Percentiles rank a stretch among this genome's conserved stretches.
Conservation (phyloP, 192 early-diverging fungal genomes). For the Geranomyces variabilis region DNA sequence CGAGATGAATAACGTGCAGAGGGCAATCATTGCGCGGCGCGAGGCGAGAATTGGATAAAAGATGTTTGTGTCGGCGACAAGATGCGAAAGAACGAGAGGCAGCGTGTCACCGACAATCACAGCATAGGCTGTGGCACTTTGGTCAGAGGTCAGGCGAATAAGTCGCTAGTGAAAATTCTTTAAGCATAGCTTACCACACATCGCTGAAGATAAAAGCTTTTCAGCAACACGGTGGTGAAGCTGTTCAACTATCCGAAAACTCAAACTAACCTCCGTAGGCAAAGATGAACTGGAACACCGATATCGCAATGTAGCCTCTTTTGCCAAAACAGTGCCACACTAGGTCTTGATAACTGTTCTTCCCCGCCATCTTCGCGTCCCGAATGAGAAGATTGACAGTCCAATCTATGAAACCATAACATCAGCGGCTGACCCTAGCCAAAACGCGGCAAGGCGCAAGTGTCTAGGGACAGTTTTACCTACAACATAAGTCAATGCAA, state of each 20-base stretch:
- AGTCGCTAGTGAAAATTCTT: background rate
- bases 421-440: no score
- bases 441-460: no score
- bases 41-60: constrained; percentile 65
- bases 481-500: constrained; percentile 59
- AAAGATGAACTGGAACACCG: constrained; percentile 90
- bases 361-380: constrained; percentile 76
- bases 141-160: background rate
- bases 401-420: constrained; percentile 35
- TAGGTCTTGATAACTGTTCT: constrained; percentile 81
- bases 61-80: constrained; percentile 65
- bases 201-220: constrained; percentile 33
- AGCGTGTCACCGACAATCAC: constrained; percentile 88
- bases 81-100: constrained; percentile 76
- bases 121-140: constrained; percentile 53
- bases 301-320: constrained; percentile 70
- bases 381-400: constrained; percentile 67
- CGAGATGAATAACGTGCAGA: constrained; percentile 77
- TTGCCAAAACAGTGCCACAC: constrained; percentile 82
- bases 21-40: constrained; percentile 72
- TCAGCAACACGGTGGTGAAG: background rate
- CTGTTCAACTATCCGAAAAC: background rate
- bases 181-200: background rate
- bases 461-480: constrained; percentile 48
- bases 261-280: constrained; percentile 84